Percentiles rank a stretch among this genome's conserved stretches.
Conservation (phyloP, 164 flowering plant species). For the Echeveria elegans region DNA sequence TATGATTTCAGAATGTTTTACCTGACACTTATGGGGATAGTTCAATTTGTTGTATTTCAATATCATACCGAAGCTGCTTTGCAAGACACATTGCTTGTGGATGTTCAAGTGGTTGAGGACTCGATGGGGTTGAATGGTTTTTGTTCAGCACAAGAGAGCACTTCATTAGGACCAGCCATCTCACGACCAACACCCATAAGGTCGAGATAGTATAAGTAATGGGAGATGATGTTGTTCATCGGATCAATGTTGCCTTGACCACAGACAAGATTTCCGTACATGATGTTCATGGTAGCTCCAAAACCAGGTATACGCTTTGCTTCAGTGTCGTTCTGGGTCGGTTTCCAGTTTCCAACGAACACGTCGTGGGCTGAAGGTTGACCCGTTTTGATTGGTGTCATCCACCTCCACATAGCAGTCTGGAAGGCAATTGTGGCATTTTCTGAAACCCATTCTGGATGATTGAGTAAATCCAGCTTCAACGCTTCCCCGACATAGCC, state of each 20-base stretch:
- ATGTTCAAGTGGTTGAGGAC: neutral
- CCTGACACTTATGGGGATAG: no score
- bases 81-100: no score
- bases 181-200: slow-evolving; percentile 22
- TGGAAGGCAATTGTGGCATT: slow-evolving; percentile 82
- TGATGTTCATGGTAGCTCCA: slow-evolving; percentile 83
- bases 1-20: no score
- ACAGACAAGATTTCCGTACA: slow-evolving; percentile 58
- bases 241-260: slow-evolving; percentile 58
- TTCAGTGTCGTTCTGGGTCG: slow-evolving; percentile 69
- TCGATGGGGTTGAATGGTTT: slow-evolving; percentile 42
- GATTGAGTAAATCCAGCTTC: slow-evolving; percentile 57
- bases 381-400: slow-evolving; percentile 60
- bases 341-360: neutral
- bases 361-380: slow-evolving; percentile 39
- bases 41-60: no score
- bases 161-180: slow-evolving; percentile 50
- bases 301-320: slow-evolving; percentile 70
- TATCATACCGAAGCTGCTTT: no score
- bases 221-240: slow-evolving; percentile 70
- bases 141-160: slow-evolving; percentile 63
- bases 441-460: slow-evolving; percentile 75
- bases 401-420: slow-evolving; percentile 76
- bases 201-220: slow-evolving; percentile 67
- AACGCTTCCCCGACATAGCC: slow-evolving; percentile 54